Conservation (phyloP, 805 yeast genomes). For the Starmerella floricola region DNA sequence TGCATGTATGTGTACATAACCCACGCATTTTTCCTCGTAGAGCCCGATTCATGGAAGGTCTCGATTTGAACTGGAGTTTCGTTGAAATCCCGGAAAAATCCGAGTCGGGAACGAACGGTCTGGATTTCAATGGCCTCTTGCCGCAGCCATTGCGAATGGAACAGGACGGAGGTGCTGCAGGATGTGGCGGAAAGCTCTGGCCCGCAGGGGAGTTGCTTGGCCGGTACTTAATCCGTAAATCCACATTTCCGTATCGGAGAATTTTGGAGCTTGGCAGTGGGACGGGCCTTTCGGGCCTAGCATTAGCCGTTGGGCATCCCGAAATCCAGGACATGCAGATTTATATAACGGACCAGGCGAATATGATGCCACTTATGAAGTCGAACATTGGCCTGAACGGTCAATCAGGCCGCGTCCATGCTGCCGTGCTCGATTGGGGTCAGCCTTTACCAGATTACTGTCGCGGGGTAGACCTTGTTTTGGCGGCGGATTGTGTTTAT, state of each 20-base stretch:
- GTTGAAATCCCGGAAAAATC: slow-evolving; percentile 30
- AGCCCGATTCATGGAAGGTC: slow-evolving; percentile 5
- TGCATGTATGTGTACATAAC: too few relatives aligned
- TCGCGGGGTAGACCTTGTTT: slow-evolving; percentile 32
- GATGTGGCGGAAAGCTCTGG: slow-evolving; percentile 58
- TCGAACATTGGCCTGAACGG: slow-evolving; percentile 36
- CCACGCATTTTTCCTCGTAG: background rate
- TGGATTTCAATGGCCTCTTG: slow-evolving; percentile 34
- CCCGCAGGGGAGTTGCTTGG: slow-evolving; percentile 47
- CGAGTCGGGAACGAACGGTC: slow-evolving; percentile 32
- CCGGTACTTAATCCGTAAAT: slow-evolving; percentile 32
- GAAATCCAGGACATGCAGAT: slow-evolving; percentile 28
- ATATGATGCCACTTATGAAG: slow-evolving; percentile 38
- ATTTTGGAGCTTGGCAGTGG: slow-evolving; percentile 47
- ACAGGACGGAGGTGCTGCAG: slow-evolving; percentile 48
- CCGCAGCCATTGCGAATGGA: slow-evolving; percentile 32
- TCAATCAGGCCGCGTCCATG: slow-evolving; percentile 30
- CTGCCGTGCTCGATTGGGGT: slow-evolving; percentile 40
- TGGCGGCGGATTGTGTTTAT: slow-evolving; percentile 54
- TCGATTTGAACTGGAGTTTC: slow-evolving; percentile 26
- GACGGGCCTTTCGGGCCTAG: slow-evolving; percentile 45
- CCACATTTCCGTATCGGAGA: slow-evolving; percentile 20
- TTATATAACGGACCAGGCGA: slow-evolving; percentile 39
- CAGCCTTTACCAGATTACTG: slow-evolving; percentile 32
- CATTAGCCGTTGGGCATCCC: slow-evolving; percentile 25